These are phyloP conservation scores for Dictyostelium capitatum DNA, from an alignment of 78 protist genomes.

Conservation along the genomic window DNA sequence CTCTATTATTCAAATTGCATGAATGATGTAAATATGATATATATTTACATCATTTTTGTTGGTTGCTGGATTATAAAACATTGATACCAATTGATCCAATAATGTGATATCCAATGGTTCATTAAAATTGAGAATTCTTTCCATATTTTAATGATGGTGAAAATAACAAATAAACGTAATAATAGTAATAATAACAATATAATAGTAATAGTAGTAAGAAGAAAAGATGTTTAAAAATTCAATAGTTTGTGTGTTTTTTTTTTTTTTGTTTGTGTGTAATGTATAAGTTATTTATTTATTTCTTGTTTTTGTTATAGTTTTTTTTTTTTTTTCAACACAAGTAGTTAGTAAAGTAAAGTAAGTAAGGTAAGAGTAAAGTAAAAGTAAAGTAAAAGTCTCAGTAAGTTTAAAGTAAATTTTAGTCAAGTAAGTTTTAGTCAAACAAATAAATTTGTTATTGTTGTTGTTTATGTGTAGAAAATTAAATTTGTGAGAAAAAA, in stretches of 20 bases:
- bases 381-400: neutral
- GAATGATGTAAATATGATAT: neutral
- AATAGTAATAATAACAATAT: neutral
- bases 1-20: too few relatives aligned
- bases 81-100: constrained; percentile 83
- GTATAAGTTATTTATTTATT: neutral
- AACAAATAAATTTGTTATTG: too few relatives aligned
- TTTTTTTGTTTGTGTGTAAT: neutral
- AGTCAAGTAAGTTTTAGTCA: too few relatives aligned
- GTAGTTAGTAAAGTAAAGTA: constrained; percentile 14
- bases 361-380: neutral
- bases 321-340: too few relatives aligned
- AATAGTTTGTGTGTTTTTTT: neutral
- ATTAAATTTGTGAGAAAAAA: too few relatives aligned
- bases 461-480: too few relatives aligned
- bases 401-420: too few relatives aligned
- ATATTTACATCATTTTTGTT: constrained; percentile 44
- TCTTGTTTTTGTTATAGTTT: neutral
- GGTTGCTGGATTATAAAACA: constrained; percentile 3
- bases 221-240: too few relatives aligned
- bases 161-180: constrained; percentile 2
- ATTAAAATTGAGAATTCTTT: constrained; percentile 85
- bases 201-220: neutral
- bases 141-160: constrained; percentile 66
- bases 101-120: constrained; percentile 82